Evolutionary conservation across 371 early-diverging fungal genomes (phyloP).

Genomic region (Mucor saturninus): DNA sequence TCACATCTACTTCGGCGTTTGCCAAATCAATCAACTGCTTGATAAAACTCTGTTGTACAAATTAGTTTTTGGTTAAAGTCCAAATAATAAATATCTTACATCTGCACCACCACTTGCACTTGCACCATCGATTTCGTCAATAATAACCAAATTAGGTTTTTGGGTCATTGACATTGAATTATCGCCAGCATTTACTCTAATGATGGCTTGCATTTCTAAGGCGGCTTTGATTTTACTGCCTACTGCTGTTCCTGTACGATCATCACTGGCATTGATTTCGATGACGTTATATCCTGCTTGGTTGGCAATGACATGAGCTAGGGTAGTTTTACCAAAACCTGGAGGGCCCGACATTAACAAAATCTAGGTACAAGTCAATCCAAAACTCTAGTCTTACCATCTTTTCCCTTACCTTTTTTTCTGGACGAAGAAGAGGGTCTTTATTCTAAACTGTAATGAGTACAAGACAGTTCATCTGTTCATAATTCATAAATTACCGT

Average conservation of each 20-base stretch:
- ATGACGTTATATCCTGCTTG: slow-evolving; percentile 92
- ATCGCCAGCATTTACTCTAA: slow-evolving; percentile 26
- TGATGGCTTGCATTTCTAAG: slow-evolving; percentile 77
- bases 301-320: slow-evolving; percentile 93
- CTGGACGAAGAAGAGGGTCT: slow-evolving; percentile 67
- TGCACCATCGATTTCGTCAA: slow-evolving; percentile 98
- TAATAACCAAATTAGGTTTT: slow-evolving; percentile 86
- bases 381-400: neutral
- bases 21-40: slow-evolving; percentile 65
- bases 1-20: slow-evolving; percentile 35
- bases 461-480: slow-evolving; percentile 1
- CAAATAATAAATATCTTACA: neutral
- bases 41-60: slow-evolving; percentile 71
- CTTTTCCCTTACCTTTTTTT: slow-evolving; percentile 56
- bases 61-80: neutral
- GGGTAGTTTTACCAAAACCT: slow-evolving; percentile 98
- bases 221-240: slow-evolving; percentile 76
- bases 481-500: neutral
- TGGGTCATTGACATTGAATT: slow-evolving; percentile 36
- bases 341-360: slow-evolving; percentile 96
- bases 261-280: slow-evolving; percentile 99
- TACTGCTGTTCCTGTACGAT: slow-evolving; percentile 84
- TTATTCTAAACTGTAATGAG: slow-evolving; percentile 22
- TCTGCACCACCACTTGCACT: slow-evolving; percentile 59
- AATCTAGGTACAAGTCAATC: slow-evolving; percentile 52